Base-by-base conservation (phyloP, 345 rosid species). In the Pugionium cornutum region DNA sequence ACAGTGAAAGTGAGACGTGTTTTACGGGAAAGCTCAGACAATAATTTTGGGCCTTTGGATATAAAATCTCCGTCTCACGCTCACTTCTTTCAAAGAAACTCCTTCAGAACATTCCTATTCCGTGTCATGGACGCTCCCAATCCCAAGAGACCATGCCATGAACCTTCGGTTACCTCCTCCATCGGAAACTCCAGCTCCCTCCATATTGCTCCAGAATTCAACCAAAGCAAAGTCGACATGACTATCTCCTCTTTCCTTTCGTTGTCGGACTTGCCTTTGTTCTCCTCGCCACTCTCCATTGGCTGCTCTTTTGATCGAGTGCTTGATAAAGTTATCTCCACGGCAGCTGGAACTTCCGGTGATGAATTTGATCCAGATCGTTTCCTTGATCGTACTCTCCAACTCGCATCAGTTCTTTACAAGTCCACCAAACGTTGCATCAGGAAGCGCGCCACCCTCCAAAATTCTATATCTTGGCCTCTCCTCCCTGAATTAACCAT, bases 401-500 rank as follows among this genome's bases (percentile, higher is more conserved):
- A 76, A 33, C 76, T 91, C 2, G 87, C 95, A 54, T 79, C 85
- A 31, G 55, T 83, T 30, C 86, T 88, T 61, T 67, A 80, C 47
- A 75, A 82, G 61, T 83, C 95, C 5, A 87, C 83, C 40, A 72
- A 80, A 39, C 87, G 84, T 49, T 85, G 90, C 50, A 69, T 88
- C 46, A 68, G 92, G 49, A 86, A 79, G 61, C 96, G 87, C 33
- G 88, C 92, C 72, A 57, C 92, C 72, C 35, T 68, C 44, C 92
- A 86, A 57, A 91, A 91, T 68, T 83, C 80, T 35, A 18, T 76
- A 50, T 65, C 83, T 6, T 91, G 98, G 98, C 80, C 82, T 47
- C 87, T 91, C 26, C 91, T 87, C 59, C 81, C 90, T 39, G 96
- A 91, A 71, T 90, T 91, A 67, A 89, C 96, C 56, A 83, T 76